Percentiles rank a stretch among this genome's conserved stretches.
Evolutionary conservation across 305 asterid species (phyloP).

Genomic region (Galium porrigens): DNA sequence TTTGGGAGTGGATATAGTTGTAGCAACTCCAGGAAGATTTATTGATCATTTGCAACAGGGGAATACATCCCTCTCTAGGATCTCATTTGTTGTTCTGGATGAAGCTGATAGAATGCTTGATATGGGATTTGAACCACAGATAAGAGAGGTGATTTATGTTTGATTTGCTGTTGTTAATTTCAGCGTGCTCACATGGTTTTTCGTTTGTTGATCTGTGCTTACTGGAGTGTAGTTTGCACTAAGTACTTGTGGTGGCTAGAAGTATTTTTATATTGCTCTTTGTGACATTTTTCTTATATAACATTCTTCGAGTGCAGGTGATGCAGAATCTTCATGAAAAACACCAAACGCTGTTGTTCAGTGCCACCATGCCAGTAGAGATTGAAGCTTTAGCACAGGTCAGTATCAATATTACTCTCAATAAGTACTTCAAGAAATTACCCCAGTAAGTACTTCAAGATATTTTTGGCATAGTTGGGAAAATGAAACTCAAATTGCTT

Average conservation of each 20-base stretch:
- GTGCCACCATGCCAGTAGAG: slow-evolving; percentile 94
- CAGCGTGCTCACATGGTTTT: neutral
- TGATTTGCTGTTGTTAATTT: neutral
- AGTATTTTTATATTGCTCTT: neutral
- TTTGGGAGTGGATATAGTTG: slow-evolving; percentile 62
- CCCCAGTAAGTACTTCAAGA: neutral
- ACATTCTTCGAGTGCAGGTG: slow-evolving; percentile 34
- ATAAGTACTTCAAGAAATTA: neutral
- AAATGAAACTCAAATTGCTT: too few relatives aligned
- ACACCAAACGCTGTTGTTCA: slow-evolving; percentile 73
- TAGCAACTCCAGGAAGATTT: slow-evolving; percentile 85
- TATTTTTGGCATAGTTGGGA: too few relatives aligned
- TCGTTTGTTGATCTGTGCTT: too few relatives aligned
- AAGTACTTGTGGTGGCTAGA: too few relatives aligned
- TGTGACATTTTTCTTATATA: neutral
- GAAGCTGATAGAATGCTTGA: slow-evolving; percentile 91
- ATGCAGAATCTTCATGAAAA: slow-evolving; percentile 71
- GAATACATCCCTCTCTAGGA: slow-evolving; percentile 52
- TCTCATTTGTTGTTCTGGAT: slow-evolving; percentile 57
- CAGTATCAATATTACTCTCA: slow-evolving; percentile 9
- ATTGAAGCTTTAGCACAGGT: slow-evolving; percentile 84
- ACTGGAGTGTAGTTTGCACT: too few relatives aligned
- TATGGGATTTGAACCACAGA: slow-evolving; percentile 90
- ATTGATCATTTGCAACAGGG: slow-evolving; percentile 73
- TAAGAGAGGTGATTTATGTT: slow-evolving; percentile 49